Conservation (phyloP, 192 early-diverging fungal genomes). For the Linnemannia elongata region DNA sequence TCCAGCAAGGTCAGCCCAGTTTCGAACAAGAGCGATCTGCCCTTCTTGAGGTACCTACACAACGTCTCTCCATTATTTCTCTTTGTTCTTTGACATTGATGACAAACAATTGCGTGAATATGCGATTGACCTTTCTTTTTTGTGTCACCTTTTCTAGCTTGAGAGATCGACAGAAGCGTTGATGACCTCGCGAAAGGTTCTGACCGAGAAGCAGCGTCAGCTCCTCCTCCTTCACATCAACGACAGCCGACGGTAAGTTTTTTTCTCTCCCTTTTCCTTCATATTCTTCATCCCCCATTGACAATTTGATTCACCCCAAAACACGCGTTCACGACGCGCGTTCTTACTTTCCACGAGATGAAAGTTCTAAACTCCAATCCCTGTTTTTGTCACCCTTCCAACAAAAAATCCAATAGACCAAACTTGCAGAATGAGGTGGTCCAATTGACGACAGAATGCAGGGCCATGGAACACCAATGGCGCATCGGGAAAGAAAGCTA, state of each 20-base stretch:
- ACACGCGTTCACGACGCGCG: neutral
- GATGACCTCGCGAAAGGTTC: neutral
- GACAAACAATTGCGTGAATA: neutral
- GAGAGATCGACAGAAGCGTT: conserved; percentile 11
- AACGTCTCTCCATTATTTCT: neutral
- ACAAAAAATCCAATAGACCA: neutral
- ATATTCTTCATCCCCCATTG: neutral
- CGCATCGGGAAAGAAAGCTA: conserved; percentile 15
- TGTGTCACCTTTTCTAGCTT: neutral
- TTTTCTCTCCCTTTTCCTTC: too few relatives aligned
- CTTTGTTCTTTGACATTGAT: neutral
- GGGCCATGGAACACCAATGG: conserved; percentile 31
- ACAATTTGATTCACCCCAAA: neutral
- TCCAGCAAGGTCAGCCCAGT: neutral
- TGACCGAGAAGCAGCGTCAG: conserved; percentile 20
- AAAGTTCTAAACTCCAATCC: neutral
- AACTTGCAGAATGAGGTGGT: conserved; percentile 23
- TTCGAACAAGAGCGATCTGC: neutral
- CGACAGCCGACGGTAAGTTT: conserved; percentile 10
- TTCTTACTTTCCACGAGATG: neutral
- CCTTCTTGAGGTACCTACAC: neutral
- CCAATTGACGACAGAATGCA: conserved; percentile 18
- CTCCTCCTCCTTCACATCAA: conserved; percentile 23
- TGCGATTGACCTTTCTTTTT: neutral
- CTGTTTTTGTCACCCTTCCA: neutral